Conservation (phyloP, 1,139 yeast genomes). For the Kurtzmaniella quercitrusa region DNA sequence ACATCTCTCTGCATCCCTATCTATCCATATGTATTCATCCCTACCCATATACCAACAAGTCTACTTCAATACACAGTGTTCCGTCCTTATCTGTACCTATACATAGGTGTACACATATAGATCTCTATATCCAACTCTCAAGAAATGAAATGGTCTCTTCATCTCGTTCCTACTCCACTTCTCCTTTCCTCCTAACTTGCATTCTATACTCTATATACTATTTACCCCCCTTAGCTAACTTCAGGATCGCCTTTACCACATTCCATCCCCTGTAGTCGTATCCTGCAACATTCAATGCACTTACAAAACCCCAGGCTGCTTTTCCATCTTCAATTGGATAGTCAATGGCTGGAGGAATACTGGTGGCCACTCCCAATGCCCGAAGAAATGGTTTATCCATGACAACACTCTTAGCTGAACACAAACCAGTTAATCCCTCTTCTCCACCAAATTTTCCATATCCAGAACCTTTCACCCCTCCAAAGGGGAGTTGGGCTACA, state of each 20-base stretch:
- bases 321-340: conserved; percentile 82
- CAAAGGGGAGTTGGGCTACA: conserved; percentile 94
- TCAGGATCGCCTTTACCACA: conserved; percentile 37
- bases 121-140: no score
- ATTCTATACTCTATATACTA: conserved; percentile 2
- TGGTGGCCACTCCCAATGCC: conserved; percentile 57
- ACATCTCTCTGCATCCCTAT: no score
- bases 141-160: no score
- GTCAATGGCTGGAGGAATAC: conserved; percentile 83
- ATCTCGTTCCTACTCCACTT: no score
- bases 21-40: no score
- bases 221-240: conserved; percentile 35
- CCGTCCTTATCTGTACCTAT: no score
- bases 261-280: conserved; percentile 76
- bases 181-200: background rate
- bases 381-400: conserved; percentile 73
- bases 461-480: conserved; percentile 89
- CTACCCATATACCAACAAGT: no score
- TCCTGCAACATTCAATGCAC: conserved; percentile 80
- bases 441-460: conserved; percentile 97
- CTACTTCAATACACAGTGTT: no score
- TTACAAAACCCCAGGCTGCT: conserved; percentile 85
- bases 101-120: no score
- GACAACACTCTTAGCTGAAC: conserved; percentile 81
- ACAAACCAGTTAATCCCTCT: conserved; percentile 88